Conservation (phyloP, 1,139 yeast genomes). For the Candida sp. region DNA sequence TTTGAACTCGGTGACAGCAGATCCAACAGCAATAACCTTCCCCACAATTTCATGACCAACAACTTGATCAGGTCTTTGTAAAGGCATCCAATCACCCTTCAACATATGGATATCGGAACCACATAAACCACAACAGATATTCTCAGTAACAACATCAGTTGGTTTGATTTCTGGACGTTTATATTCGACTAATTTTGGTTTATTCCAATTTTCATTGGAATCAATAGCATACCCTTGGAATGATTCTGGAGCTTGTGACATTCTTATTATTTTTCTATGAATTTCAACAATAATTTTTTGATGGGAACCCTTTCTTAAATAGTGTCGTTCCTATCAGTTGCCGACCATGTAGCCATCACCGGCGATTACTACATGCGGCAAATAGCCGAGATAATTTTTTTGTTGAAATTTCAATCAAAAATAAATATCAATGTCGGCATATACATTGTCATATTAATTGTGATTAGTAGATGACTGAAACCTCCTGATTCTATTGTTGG, state of each 20-base stretch:
- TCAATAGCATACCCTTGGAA: conserved; percentile 45
- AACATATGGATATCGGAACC: conserved; percentile 54
- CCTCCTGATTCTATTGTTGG: too few species aligned
- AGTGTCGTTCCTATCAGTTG: too few species aligned
- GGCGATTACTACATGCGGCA: neutral
- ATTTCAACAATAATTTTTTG: too few species aligned
- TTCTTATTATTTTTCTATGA: too few species aligned
- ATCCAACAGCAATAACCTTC: conserved; percentile 48
- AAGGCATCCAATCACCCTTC: conserved; percentile 39
- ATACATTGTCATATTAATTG: too few species aligned
- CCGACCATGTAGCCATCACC: too few species aligned
- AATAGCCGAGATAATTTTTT: neutral
- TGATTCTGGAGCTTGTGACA: conserved; percentile 21
- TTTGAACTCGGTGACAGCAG: conserved; percentile 39
- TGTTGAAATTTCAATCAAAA: too few species aligned
- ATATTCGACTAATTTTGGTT: conserved; percentile 39
- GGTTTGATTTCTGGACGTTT: conserved; percentile 33
- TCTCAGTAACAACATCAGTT: conserved; percentile 44
- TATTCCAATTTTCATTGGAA: conserved; percentile 35
- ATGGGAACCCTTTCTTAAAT: too few species aligned
- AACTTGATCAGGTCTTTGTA: conserved; percentile 20
- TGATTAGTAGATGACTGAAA: too few species aligned
- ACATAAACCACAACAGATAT: conserved; percentile 56
- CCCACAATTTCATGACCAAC: conserved; percentile 57
- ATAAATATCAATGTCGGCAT: too few species aligned